Base-by-base conservation (phyloP, 2,329 filamentous ascomycete species). In the Microcyclospora tardicrescens region DNA sequence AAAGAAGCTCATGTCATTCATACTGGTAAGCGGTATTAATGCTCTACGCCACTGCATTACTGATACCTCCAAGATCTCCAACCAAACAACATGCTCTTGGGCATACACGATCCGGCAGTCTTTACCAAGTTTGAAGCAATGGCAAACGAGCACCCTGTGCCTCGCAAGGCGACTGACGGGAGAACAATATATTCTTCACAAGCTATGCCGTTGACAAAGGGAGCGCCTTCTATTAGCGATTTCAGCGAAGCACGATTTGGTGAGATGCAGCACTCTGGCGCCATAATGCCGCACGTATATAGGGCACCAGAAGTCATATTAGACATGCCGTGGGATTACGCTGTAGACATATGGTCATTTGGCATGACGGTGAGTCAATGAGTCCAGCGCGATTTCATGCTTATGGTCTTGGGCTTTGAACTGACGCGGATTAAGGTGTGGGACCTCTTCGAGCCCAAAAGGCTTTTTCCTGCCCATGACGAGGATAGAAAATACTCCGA, bases 271-370 rank as follows among this genome's bases (percentile, higher is more conserved):
- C 53, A 60, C 31, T 48, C 42, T 1, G 50, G 56, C 40, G 44
- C 54, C 19, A 45, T 52, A 9, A 58, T 61, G 51, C 61, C 61
- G 5, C 41, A 59, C 35, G 43, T 57, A 8, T 63, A 62, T 38
- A 46, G 60, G 11, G 55, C 60, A 28, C 61, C 61, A 2, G 60
- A 65, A 41, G 55, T 62, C 6, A 55, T 64, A 34, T 45, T 64
- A 6, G 51, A 51, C 6, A 52, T 55, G 11, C 40, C 47, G 6
- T 64, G 61, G 61, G 49, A 50, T 19, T 61, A 57, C 43, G 43
- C 50, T 5, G 47, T 57, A 5, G 62, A 65, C 43, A 55, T 62
- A 2, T 65, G 59, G 60, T 55, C 55, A 24, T 48, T 63, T 14
- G 62, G 53, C 10, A 51, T 52, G 40, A 53, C 59, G 49, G 57